A percentile compares a stretch with the other conserved stretches of the same genome.
These are phyloP conservation scores for Camelina laxa DNA, from an alignment of 345 rosid genomes.

Conservation along the genomic window DNA sequence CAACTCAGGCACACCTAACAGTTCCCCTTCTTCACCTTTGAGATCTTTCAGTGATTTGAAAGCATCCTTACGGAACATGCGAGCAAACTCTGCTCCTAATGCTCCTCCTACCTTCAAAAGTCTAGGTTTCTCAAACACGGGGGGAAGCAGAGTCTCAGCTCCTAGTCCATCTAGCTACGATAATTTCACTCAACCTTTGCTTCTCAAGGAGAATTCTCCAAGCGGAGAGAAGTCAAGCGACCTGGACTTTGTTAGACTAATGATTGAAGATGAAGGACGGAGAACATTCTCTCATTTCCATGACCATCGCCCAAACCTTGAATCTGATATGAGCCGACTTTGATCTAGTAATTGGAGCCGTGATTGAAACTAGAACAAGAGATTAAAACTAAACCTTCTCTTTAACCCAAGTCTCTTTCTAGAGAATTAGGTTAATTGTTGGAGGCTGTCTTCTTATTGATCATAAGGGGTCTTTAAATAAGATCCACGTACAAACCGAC, in stretches of 20 bases:
- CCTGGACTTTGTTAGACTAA: conserved; percentile 58
- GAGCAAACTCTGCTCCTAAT: conserved; percentile 19
- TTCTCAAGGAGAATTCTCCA: conserved; percentile 41
- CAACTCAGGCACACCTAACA: too few species aligned
- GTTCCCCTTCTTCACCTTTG: conserved; percentile 4
- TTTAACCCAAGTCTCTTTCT: too few species aligned
- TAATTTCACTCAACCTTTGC: conserved; percentile 45
- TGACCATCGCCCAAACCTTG: conserved; percentile 44
- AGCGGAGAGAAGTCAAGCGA: conserved; percentile 35
- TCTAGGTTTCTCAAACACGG: conserved; percentile 1
- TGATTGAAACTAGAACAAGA: too few species aligned
- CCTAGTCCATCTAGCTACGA: conserved; percentile 41
- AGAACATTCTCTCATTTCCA: conserved; percentile 27
- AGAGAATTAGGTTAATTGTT: too few species aligned
- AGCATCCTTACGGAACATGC: conserved; percentile 16
- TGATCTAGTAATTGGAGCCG: too few species aligned
- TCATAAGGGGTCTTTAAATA: too few species aligned
- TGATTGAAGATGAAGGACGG: conserved; percentile 50
- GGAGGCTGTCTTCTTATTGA: too few species aligned
- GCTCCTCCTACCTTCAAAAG: conserved; percentile 31
- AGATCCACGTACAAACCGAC: too few species aligned
- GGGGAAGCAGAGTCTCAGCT: conserved; percentile 28
- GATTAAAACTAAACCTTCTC: too few species aligned
- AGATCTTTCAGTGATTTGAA: conserved; percentile 19
- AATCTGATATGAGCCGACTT: too few species aligned